Percentiles rank a stretch among this genome's conserved stretches.
These are phyloP conservation scores for Lachnellula subtilissima DNA, from an alignment of 2,329 filamentous ascomycete species.

Conservation along the genomic window DNA sequence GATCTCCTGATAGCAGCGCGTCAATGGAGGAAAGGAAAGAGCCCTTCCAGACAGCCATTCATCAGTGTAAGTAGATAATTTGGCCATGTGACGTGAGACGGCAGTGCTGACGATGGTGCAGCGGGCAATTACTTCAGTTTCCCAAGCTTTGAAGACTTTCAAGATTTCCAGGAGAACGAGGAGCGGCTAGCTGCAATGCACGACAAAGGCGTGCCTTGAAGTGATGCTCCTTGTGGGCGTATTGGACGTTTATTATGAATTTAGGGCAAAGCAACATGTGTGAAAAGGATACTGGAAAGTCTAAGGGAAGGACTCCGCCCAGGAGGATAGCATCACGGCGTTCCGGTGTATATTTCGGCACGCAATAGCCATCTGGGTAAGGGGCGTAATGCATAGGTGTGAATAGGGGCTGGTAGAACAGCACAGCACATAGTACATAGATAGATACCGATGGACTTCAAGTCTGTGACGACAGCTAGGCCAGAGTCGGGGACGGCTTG, in stretches of 20 bases:
- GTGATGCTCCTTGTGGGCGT: not conserved
- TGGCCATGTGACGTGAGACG: not conserved
- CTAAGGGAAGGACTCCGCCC: not conserved
- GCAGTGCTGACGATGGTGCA: constrained; percentile 11
- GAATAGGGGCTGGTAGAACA: not conserved
- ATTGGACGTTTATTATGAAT: not conserved
- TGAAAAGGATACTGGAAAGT: not conserved
- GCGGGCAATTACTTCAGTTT: constrained; percentile 65
- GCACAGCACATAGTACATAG: not conserved
- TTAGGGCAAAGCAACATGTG: not conserved
- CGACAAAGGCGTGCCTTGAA: constrained; percentile 19
- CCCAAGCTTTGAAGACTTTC: constrained; percentile 65
- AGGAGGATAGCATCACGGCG: not conserved
- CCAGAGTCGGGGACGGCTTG: not conserved
- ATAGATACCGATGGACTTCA: not conserved
- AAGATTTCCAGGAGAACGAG: constrained; percentile 45
- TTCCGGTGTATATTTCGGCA: not conserved
- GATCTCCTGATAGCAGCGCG: constrained; percentile 6
- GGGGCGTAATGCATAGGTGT: not conserved
- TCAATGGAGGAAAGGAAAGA: constrained; percentile 19
- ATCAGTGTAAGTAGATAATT: constrained; percentile 19
- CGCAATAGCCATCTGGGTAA: not conserved
- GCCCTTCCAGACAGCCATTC: constrained; percentile 18
- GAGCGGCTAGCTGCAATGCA: constrained; percentile 16
- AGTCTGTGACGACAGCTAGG: not conserved